Conservation (phyloP, 371 early-diverging fungal genomes). For the Apophysomyces variabilis region DNA sequence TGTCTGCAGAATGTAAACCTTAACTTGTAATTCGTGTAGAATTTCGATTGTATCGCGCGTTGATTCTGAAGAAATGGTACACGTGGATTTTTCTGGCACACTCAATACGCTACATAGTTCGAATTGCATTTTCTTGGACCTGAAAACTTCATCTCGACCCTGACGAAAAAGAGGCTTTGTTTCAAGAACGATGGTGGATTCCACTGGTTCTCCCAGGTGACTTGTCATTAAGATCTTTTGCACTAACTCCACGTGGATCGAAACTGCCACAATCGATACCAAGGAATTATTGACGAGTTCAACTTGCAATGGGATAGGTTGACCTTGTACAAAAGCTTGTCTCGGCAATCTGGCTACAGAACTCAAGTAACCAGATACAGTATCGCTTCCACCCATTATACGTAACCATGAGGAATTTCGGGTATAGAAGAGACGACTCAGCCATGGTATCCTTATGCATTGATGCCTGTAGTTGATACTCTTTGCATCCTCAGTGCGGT, state of each 20-base stretch:
- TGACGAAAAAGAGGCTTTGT: background rate
- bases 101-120: background rate
- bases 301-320: background rate
- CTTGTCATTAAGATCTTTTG: background rate
- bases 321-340: background rate
- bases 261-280: background rate
- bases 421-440: background rate
- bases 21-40: background rate
- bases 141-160: background rate
- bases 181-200: background rate
- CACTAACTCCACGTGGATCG: background rate
- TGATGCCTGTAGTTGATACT: background rate
- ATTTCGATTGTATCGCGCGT: constrained; percentile 5
- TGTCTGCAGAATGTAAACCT: background rate
- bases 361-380: background rate
- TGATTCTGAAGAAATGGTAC: background rate
- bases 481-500: background rate
- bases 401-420: background rate
- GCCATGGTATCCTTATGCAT: background rate
- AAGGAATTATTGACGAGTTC: background rate
- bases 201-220: background rate
- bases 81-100: background rate
- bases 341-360: background rate
- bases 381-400: background rate
- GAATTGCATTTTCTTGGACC: background rate